Evolutionary conservation across 2,329 filamentous ascomycete genomes (phyloP).

Genomic region (Drechmeria coniospora): DNA sequence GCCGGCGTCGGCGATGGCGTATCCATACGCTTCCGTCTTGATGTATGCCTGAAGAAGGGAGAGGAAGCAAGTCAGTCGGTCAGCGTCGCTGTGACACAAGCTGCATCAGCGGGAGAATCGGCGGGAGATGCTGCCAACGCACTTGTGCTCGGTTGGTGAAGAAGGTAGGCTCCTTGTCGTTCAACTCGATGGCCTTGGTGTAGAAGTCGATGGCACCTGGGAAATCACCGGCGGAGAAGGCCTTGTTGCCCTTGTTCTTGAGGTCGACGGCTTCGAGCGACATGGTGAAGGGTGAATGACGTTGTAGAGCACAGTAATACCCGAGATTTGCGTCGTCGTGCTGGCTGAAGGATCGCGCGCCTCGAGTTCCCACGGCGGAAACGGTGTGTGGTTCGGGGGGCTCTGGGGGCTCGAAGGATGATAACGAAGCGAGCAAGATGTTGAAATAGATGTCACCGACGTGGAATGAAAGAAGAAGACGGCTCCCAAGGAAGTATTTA

Average conservation of each 20-base stretch:
- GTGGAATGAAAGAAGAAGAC: too few species aligned
- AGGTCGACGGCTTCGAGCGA: slow-evolving; percentile 58
- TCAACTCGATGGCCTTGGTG: slow-evolving; percentile 69
- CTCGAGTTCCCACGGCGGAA: not conserved
- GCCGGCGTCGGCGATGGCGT: slow-evolving; percentile 78
- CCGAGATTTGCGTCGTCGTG: not conserved
- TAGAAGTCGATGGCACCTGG: slow-evolving; percentile 68
- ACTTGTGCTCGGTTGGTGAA: slow-evolving; percentile 94
- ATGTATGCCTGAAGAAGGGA: slow-evolving; percentile 58
- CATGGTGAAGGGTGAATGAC: too few species aligned
- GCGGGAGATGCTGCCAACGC: slow-evolving; percentile 15
- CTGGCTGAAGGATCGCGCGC: not conserved
- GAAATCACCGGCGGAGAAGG: slow-evolving; percentile 82
- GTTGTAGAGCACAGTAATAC: too few species aligned
- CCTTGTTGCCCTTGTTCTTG: slow-evolving; percentile 90
- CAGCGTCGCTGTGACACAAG: too few species aligned
- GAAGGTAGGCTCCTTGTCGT: slow-evolving; percentile 75
- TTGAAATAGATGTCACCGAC: too few species aligned
- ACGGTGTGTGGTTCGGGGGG: too few species aligned
- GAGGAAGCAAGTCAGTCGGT: slow-evolving; percentile 26
- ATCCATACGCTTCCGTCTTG: slow-evolving; percentile 89
- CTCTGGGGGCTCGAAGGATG: too few species aligned
- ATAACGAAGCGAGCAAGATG: too few species aligned
- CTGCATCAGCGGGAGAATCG: slow-evolving; percentile 7
- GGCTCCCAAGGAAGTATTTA: too few species aligned